Base-by-base conservation (phyloP, 129 eudicot genomes). In the Oenanthe sinensis region DNA sequence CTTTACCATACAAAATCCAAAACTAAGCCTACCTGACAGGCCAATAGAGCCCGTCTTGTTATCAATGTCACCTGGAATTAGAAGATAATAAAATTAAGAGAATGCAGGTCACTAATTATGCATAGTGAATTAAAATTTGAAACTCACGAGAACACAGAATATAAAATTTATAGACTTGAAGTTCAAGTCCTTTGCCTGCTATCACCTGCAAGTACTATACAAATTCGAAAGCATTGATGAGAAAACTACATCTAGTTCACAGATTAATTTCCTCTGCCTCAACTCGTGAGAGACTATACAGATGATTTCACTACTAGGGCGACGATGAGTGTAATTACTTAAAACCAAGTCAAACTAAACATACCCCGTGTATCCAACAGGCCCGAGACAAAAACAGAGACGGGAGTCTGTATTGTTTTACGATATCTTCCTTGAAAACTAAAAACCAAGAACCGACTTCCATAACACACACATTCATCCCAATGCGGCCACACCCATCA, bases 181-280 rank as follows among this genome's bases (percentile, higher is more conserved):
- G 97, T 88, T 96, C 95, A 50, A 87, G 93, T 79, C 98, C 97
- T 79, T 91, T 85, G 79, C 89, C 97, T 45, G 96, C 88, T 82
- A 92, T 87, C 46, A 89, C 97, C 99, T 92, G 91, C 91, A 92
- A 58, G 81, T 44, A 83, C 65, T 44, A 85, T 48, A 63, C 78
- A 48, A 39, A 36, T 42, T 15, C 20, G 24, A 76, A 49, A 2
- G 14, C 28, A 16, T 8, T 11, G 37, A 42, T 22, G 50, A 65
- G 26, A 60, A 63, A 24, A 6, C 63, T 70, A 33, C 1, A 54
- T 58, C 30, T 58, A 55, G 28, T 55, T 7, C 28, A 54, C 62
- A 54, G 26, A 19, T 5, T 3, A 13, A 3, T 48, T 13, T 47
- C 52, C 52, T 47, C 13, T 47, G 2, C 19, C 12, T 17, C 3